Base-by-base conservation (phyloP, 805 yeast species). In the Saitoella complicata region DNA sequence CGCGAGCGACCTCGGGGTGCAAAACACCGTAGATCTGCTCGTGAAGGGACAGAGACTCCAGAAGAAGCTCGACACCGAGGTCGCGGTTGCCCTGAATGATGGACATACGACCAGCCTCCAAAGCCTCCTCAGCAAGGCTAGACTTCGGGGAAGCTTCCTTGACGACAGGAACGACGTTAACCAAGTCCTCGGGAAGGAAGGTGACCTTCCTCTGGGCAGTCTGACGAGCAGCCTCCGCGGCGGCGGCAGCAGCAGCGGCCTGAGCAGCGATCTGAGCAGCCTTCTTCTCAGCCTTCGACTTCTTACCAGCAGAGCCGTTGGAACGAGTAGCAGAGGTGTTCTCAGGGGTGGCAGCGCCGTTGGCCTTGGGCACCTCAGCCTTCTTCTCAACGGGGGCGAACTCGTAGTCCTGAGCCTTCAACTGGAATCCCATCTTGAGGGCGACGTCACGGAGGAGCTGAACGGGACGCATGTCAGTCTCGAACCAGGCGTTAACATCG, bases 1-100 rank as follows among this genome's bases (percentile, higher is more conserved):
- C 76, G 43, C 72, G 72, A 9, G 88, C 85, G 31, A 87, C 81
- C 53, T 79, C 85, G 6, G 80, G 72, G 55, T 87, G 91, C 32
- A 88, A 71, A 31, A 70, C 59, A 32, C 97, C 95, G 54, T 82
- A 82, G 32, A 84, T 75, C 57, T 85, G 94, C 59, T 86, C 94
- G 50, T 75, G 75, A 45, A 85, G 69, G 6, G 79, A 64, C 34
- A 83, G 64, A 31, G 91, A 69, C 59, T 88, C 95, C 32, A 69
- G 62, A 52, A 87, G 63, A 44, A 82, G 69, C 33, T 72, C 68
- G 46, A 78, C 57, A 7, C 87, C 94, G 31, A 73, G 65, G 6
- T 72, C 74, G 37, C 50, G 51, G 30, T 55, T 54, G 10, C 57
- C 59, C 35, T 51, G 49, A 43, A 46, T 30, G 49, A 58, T 48